Evolutionary conservation across 495 filamentous ascomycete species (phyloP).

Genomic region (Penicillium lagena): DNA sequence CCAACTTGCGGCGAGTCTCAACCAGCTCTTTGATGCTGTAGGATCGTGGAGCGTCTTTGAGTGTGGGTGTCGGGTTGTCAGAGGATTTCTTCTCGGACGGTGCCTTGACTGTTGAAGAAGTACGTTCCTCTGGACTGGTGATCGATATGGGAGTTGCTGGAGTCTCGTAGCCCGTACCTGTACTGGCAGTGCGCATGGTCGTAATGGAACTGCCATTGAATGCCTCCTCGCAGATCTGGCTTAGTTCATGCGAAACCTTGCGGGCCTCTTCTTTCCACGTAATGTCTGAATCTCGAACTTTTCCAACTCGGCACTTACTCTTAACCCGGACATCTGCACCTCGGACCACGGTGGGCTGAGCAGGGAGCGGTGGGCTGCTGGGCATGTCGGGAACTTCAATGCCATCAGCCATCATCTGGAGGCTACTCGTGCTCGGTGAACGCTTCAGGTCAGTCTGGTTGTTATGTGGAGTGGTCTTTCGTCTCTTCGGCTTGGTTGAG

Average conservation of each 20-base stretch:
- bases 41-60: conserved; percentile 18
- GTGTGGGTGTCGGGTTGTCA: not conserved
- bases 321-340: conserved; percentile 18
- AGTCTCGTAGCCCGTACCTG: conserved; percentile 40
- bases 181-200: conserved; percentile 38
- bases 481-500: conserved; percentile 21
- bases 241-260: conserved; percentile 60
- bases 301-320: conserved; percentile 26
- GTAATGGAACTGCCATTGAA: conserved; percentile 68
- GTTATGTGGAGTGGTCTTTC: conserved; percentile 6
- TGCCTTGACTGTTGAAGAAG: not conserved
- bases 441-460: conserved; percentile 11
- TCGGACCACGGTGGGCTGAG: conserved; percentile 35
- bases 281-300: conserved; percentile 35
- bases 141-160: conserved; percentile 47
- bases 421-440: conserved; percentile 23
- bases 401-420: conserved; percentile 16
- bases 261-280: conserved; percentile 56
- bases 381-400: conserved; percentile 12
- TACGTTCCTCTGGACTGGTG: conserved; percentile 19
- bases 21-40: conserved; percentile 46
- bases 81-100: no score
- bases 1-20: conserved; percentile 51
- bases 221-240: conserved; percentile 69
- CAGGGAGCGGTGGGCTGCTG: conserved; percentile 33